Conservation (phyloP, 1,284 basidiomycete genomes). For the Volvariella surrecta region DNA sequence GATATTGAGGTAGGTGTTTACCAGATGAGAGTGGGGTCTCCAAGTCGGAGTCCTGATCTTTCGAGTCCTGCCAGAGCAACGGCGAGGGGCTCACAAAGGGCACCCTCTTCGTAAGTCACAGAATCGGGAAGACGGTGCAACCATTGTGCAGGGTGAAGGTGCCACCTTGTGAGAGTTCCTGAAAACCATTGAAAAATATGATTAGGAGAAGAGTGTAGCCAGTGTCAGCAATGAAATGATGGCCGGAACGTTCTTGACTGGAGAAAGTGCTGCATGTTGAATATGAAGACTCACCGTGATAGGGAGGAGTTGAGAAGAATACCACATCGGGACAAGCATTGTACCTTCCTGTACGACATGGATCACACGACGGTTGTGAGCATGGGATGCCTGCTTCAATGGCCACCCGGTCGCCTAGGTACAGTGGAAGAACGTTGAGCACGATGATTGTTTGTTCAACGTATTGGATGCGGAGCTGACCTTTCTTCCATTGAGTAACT, state of each 20-base stretch:
- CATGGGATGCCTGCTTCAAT: conserved; percentile 60
- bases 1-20: conserved; percentile 14
- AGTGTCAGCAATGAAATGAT: neutral
- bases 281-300: conserved; percentile 33
- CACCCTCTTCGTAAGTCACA: conserved; percentile 54
- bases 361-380: conserved; percentile 46
- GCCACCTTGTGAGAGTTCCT: conserved; percentile 55
- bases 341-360: conserved; percentile 50
- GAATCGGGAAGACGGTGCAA: conserved; percentile 49
- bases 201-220: neutral
- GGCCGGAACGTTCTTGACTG: neutral
- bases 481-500: conserved; percentile 52
- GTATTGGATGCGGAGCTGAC: conserved; percentile 19
- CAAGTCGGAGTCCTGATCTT: conserved; percentile 48
- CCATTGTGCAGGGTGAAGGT: conserved; percentile 57
- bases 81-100: conserved; percentile 54
- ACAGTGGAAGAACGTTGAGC: conserved; percentile 1
- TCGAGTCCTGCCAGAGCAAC: conserved; percentile 59
- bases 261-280: neutral
- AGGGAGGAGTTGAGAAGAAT: conserved; percentile 61
- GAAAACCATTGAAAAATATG: neutral
- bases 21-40: conserved; percentile 53
- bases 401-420: conserved; percentile 50
- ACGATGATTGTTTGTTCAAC: conserved; percentile 1
- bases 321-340: conserved; percentile 55